Percentiles rank a stretch among this genome's conserved stretches.
phyloP scores from a whole-genome alignment of 2,329 filamentous ascomycete genomes.

The Penicillium sp. region DNA sequence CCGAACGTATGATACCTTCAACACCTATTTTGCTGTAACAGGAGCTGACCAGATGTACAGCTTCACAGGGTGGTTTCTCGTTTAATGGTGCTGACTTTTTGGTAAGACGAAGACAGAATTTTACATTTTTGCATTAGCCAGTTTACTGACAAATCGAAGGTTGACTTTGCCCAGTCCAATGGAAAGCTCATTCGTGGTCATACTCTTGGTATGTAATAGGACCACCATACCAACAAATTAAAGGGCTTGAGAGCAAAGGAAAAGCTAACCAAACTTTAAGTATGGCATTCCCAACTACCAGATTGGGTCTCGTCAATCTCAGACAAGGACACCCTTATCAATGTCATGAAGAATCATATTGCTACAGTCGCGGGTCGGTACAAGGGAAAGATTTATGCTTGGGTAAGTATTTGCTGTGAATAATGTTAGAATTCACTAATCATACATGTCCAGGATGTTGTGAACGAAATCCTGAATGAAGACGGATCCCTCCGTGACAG shows the following conservation, averaged over 20 bases:
- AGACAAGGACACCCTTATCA: slow-evolving; percentile 51
- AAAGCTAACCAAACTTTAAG: slow-evolving; percentile 7
- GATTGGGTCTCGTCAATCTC: slow-evolving; percentile 51
- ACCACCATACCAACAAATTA: too few relatives aligned
- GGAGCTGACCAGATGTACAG: too few relatives aligned
- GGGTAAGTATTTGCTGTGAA: slow-evolving; percentile 23
- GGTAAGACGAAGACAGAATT: slow-evolving; percentile 11
- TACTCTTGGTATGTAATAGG: slow-evolving; percentile 52
- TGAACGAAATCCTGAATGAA: slow-evolving; percentile 47
- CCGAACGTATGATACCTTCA: slow-evolving; percentile 47
- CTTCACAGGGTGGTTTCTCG: neutral
- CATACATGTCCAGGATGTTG: slow-evolving; percentile 25
- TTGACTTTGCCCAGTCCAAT: slow-evolving; percentile 41
- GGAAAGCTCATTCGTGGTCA: slow-evolving; percentile 62
- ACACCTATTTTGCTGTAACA: too few relatives aligned
- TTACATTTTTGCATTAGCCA: slow-evolving; percentile 15
- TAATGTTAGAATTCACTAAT: neutral
- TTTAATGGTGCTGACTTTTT: slow-evolving; percentile 57
- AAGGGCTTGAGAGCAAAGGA: slow-evolving; percentile 13
- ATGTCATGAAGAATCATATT: slow-evolving; percentile 52
- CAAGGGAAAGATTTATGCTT: slow-evolving; percentile 38
- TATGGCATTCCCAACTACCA: slow-evolving; percentile 44
- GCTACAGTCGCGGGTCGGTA: slow-evolving; percentile 34
- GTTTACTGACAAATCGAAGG: slow-evolving; percentile 56
- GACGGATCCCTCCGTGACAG: slow-evolving; percentile 60